phyloP scores from a whole-genome alignment of 805 yeast genomes.

The Lachancea thermotolerans region DNA sequence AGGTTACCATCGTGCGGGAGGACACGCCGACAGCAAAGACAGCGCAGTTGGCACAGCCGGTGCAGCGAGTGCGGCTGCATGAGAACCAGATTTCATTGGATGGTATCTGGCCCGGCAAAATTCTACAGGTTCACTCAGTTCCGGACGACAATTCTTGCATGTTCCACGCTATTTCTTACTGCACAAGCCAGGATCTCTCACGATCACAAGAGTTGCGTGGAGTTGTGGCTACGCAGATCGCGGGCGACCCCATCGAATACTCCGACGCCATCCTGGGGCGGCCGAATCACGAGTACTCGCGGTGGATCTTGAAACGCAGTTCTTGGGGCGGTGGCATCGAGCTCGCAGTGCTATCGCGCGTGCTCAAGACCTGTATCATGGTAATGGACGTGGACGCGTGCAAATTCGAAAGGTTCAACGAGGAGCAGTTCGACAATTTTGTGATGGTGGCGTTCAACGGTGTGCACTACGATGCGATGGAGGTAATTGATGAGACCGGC shows the following conservation, averaged over 20 bases:
- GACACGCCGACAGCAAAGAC: background rate
- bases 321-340: slow-evolving; percentile 88
- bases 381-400: slow-evolving; percentile 63
- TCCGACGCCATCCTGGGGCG: slow-evolving; percentile 53
- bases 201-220: slow-evolving; percentile 45
- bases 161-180: slow-evolving; percentile 58
- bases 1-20: slow-evolving; percentile 35
- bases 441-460: slow-evolving; percentile 60
- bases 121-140: slow-evolving; percentile 46
- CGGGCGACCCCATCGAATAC: slow-evolving; percentile 39
- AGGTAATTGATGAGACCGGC: slow-evolving; percentile 32
- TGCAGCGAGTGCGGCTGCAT: background rate
- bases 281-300: slow-evolving; percentile 40
- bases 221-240: slow-evolving; percentile 43
- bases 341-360: slow-evolving; percentile 51
- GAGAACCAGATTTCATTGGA: slow-evolving; percentile 6
- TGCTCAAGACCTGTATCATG: slow-evolving; percentile 44
- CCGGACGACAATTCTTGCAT: slow-evolving; percentile 78
- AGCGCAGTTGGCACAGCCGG: no score
- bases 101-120: slow-evolving; percentile 2
- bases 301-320: slow-evolving; percentile 53
- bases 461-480: slow-evolving; percentile 64
- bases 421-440: slow-evolving; percentile 36
- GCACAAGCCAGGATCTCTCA: slow-evolving; percentile 38
- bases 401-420: slow-evolving; percentile 48